Conservation (phyloP, 768 basidiomycete species). For the Amanita brunnescens region DNA sequence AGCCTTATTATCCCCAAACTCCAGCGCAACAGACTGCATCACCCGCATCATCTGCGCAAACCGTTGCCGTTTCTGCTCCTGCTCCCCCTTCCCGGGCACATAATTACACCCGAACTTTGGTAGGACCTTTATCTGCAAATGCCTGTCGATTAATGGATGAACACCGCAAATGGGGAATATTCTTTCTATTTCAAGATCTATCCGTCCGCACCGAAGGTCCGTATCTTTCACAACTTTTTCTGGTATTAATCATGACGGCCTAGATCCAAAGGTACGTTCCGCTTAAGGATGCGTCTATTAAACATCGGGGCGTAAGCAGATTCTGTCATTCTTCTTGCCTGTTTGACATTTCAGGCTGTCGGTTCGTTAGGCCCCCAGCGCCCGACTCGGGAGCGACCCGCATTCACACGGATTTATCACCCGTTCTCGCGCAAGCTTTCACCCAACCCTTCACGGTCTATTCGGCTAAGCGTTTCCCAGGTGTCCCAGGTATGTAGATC, state of each 20-base stretch:
- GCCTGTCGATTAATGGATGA: constrained; percentile 81
- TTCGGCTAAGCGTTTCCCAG: constrained; percentile 92
- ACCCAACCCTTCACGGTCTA: constrained; percentile 80
- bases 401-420: constrained; percentile 61
- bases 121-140: constrained; percentile 82
- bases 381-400: constrained; percentile 58
- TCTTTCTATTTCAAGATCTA: constrained; percentile 92
- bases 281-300: constrained; percentile 80
- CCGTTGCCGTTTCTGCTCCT: constrained; percentile 35
- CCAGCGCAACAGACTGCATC: constrained; percentile 23
- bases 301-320: constrained; percentile 82
- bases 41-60: constrained; percentile 22
- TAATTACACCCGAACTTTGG: constrained; percentile 78
- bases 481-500: constrained; percentile 69
- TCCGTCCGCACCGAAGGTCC: constrained; percentile 88
- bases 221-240: constrained; percentile 10
- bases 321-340: constrained; percentile 13
- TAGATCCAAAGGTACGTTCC: constrained; percentile 58
- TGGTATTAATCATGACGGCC: constrained; percentile 9
- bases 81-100: constrained; percentile 26
- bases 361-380: constrained; percentile 48
- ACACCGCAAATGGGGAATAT: constrained; percentile 79
- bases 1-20: constrained; percentile 16
- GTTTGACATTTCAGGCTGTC: neutral
- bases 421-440: constrained; percentile 77